Evolutionary conservation across 2,329 filamentous ascomycete species (phyloP).

Genomic region (Penicillium frequentans): DNA sequence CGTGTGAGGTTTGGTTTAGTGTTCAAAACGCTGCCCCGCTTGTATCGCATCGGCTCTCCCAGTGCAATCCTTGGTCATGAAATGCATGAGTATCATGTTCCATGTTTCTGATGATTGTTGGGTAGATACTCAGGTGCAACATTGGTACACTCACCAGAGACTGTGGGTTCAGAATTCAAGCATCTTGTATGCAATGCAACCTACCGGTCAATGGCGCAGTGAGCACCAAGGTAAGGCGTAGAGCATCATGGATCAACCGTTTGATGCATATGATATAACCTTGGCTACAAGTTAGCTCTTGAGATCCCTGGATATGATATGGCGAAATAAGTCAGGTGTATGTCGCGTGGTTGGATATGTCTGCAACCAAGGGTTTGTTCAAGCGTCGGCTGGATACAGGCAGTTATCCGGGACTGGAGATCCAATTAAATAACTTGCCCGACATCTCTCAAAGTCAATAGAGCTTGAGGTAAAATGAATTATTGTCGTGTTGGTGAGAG

Average conservation of each 20-base stretch:
- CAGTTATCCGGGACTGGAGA: neutral
- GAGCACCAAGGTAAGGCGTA: constrained; percentile 4
- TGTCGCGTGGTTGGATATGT: neutral
- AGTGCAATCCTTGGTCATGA: too few species aligned
- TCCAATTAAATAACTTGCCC: neutral
- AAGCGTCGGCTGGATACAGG: too few species aligned
- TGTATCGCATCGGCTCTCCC: too few species aligned
- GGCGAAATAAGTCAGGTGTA: neutral
- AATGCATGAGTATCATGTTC: too few species aligned
- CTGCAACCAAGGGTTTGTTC: neutral
- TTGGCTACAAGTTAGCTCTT: neutral
- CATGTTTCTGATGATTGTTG: too few species aligned
- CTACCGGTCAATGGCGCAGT: constrained; percentile 23
- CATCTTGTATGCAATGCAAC: constrained; percentile 24
- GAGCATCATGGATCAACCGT: neutral
- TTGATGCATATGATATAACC: neutral
- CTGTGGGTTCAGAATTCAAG: constrained; percentile 13
- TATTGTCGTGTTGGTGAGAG: neutral
- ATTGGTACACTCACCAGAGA: too few species aligned
- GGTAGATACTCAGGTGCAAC: too few species aligned
- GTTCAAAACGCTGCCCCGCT: too few species aligned
- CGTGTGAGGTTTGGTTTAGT: too few species aligned
- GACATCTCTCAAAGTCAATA: too few species aligned
- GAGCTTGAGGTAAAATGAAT: too few species aligned
- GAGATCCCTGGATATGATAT: neutral